A percentile compares a stretch with the other conserved stretches of the same genome.
Conservation (phyloP, 495 filamentous ascomycete genomes). For the Neurospora sp. region DNA sequence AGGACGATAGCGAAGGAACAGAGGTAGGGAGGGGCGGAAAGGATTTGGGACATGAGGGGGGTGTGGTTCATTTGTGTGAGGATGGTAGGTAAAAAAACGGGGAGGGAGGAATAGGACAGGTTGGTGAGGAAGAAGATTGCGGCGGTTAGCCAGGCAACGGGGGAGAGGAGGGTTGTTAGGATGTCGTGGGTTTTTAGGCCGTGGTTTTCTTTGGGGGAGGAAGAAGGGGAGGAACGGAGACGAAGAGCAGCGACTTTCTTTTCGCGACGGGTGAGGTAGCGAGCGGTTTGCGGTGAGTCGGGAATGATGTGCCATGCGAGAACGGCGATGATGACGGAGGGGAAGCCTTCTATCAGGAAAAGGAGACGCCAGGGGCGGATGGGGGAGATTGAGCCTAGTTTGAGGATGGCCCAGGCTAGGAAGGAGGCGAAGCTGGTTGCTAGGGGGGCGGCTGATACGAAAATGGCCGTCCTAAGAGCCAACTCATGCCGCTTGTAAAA, state of each 20-base stretch:
- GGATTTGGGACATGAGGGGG: constrained; percentile 59
- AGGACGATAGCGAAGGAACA: constrained; percentile 64
- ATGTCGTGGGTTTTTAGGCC: not conserved
- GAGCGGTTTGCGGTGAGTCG: constrained; percentile 56
- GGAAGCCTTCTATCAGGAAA: constrained; percentile 81
- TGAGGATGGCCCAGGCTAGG: constrained; percentile 72
- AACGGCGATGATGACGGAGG: constrained; percentile 56
- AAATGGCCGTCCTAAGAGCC: too few relatives aligned
- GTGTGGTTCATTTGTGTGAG: constrained; percentile 67
- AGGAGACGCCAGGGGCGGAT: constrained; percentile 75
- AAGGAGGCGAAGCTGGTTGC: constrained; percentile 78
- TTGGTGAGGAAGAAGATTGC: constrained; percentile 47
- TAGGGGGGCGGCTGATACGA: constrained; percentile 53
- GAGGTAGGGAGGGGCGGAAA: constrained; percentile 73
- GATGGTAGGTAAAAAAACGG: constrained; percentile 79
- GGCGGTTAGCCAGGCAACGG: constrained; percentile 59
- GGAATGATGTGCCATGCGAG: constrained; percentile 65
- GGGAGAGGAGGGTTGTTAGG: constrained; percentile 40
- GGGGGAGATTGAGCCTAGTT: constrained; percentile 40
- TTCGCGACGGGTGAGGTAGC: constrained; percentile 63
- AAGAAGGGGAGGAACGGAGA: constrained; percentile 19
- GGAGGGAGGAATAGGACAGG: constrained; percentile 66
- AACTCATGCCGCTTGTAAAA: constrained; percentile 73
- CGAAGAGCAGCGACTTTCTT: constrained; percentile 62
- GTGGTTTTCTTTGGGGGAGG: too few relatives aligned